Evolutionary conservation across 441 rosid genomes (phyloP), one percentile per base, ranked within the genome.

Genomic region (Sinapis alba): DNA sequence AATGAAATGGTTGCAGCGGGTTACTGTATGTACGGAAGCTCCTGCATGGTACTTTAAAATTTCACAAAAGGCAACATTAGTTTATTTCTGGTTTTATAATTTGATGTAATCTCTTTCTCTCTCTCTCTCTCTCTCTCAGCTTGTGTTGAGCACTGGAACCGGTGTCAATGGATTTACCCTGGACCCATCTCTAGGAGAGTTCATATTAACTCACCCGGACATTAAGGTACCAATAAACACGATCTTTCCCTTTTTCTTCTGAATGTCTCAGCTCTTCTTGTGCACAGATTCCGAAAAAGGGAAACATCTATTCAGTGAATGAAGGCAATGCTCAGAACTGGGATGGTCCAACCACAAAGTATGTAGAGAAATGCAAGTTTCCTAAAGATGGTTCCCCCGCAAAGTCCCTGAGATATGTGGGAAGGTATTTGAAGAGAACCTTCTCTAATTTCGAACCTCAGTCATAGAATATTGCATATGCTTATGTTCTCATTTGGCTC

Each of bases 21-120:
- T 73, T 96, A 93, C 74, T 96, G 99, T 90, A 91, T 96, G 98
- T 96, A 96, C 62, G 99, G 98, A 80, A 96, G 99, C 84, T 96
- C 97, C 45, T 93, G 99, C 89, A 91, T 85, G 94, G 99, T 96
- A 95, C 19, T 71, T 58, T 41, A 24, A 41, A 26, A 43, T 18
- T 21, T 26, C 38, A 32, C 41, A 7, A 51, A 8, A 62, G 3
- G 3, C 64, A 26, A 27, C 64, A 53, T 20, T 24, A 10, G 19
- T 58, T 50, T 28, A 3, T 58, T 18, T 61, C 15, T 38, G 1
- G 43, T 13, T 11, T 69, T 57, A 41, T 65, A 27, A n/a, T 8
- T 21, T 15, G 2, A 64, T 54, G 19, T 71, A 2, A 53, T 79
- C 7, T 56, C 20, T 78, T 80, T 80, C 93, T n/a, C n/a, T n/a